Evolutionary conservation across 805 yeast genomes (phyloP).

Genomic region (Wickerhamomyces xylosicus): DNA sequence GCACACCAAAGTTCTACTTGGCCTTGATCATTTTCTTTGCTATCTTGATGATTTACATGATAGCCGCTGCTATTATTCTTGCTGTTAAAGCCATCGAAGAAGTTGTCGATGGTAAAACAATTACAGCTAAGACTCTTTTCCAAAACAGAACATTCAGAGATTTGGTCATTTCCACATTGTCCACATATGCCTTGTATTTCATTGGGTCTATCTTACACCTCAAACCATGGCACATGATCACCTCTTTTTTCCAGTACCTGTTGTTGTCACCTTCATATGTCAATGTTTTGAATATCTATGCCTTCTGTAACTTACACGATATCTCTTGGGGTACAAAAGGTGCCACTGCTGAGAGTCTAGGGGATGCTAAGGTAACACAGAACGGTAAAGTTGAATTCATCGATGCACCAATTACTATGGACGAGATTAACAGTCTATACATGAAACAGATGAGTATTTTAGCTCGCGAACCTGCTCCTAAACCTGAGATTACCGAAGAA

Average conservation of each 20-base stretch:
- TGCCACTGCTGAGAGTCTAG: conserved; percentile 63
- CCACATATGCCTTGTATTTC: conserved; percentile 77
- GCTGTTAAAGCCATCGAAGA: conserved; percentile 60
- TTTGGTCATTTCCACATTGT: conserved; percentile 71
- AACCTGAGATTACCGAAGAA: conserved; percentile 20
- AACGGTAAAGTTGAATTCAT: conserved; percentile 53
- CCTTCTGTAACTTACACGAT: conserved; percentile 94
- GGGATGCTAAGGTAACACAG: conserved; percentile 65
- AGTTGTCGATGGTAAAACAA: conserved; percentile 24
- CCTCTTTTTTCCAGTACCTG: conserved; percentile 77
- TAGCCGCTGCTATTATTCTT: conserved; percentile 78
- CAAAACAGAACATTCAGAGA: conserved; percentile 72
- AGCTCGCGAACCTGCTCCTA: conserved; percentile 23
- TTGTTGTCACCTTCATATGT: conserved; percentile 82
- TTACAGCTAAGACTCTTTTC: conserved; percentile 38
- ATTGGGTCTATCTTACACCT: conserved; percentile 71
- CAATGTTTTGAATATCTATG: conserved; percentile 86
- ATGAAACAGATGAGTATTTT: conserved; percentile 52
- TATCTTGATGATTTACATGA: conserved; percentile 76
- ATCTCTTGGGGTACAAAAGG: conserved; percentile 98
- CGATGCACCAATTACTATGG: conserved; percentile 65
- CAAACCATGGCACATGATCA: conserved; percentile 89
- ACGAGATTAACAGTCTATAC: conserved; percentile 71
- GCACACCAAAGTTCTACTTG: conserved; percentile 71
- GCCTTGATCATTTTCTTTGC: conserved; percentile 76